A percentile compares a stretch with the other conserved stretches of the same genome.
Evolutionary conservation across 2,329 filamentous ascomycete genomes (phyloP).

Genomic region (Fusarium continuum): DNA sequence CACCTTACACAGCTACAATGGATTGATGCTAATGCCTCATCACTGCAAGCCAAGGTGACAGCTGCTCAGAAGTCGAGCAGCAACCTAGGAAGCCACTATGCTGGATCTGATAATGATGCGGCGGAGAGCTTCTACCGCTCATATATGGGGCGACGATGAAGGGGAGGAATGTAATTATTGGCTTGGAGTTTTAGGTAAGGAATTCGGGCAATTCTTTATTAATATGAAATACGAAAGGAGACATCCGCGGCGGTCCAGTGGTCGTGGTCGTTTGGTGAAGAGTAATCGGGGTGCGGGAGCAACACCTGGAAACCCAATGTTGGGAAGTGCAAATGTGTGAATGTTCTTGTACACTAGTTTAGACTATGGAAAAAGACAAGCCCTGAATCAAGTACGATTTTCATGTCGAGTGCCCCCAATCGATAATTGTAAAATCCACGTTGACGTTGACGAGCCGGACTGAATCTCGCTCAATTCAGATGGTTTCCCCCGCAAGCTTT

Average conservation of each 20-base stretch:
- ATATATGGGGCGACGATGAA: conserved; percentile 77
- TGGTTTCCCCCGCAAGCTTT: conserved; percentile 31
- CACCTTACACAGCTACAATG: conserved; percentile 92
- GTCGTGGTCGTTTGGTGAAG: neutral
- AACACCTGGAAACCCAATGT: conserved; percentile 17
- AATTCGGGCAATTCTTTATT: conserved; percentile 26
- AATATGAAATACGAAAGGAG: conserved; percentile 21
- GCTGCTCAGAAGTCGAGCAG: conserved; percentile 83
- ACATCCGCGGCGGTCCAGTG: conserved; percentile 6
- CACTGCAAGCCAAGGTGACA: conserved; percentile 82
- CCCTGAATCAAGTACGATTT: conserved; percentile 32
- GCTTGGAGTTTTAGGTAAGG: conserved; percentile 41
- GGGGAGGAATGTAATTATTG: conserved; percentile 26
- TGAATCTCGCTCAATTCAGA: conserved; percentile 25
- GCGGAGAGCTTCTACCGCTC: conserved; percentile 92
- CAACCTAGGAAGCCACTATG: conserved; percentile 65
- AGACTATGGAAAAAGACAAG: conserved; percentile 43
- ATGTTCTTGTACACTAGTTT: conserved; percentile 54
- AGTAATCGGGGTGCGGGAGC: conserved; percentile 17
- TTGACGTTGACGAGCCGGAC: conserved; percentile 23
- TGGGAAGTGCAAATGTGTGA: conserved; percentile 38
- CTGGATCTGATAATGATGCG: conserved; percentile 72
- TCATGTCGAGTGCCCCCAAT: conserved; percentile 13
- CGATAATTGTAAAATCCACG: conserved; percentile 13
- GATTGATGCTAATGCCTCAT: conserved; percentile 86